Conservation (phyloP, 2,329 filamentous ascomycete species). For the Sarocladiaceae sp. region DNA sequence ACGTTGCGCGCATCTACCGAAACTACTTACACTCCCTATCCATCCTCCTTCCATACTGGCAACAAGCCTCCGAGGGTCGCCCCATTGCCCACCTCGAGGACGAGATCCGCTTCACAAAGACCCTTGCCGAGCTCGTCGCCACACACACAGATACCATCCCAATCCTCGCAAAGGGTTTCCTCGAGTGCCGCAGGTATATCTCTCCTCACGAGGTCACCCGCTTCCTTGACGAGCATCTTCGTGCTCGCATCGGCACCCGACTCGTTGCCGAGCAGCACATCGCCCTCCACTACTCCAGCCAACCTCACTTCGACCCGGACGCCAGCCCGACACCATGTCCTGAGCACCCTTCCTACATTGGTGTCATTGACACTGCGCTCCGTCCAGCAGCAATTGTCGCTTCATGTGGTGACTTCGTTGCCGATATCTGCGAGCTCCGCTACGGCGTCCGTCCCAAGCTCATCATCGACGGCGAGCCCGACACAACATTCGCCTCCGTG, state of each 20-base stretch:
- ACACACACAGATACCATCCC: slow-evolving; percentile 95
- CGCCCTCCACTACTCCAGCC: slow-evolving; percentile 68
- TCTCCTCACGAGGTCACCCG: slow-evolving; percentile 73
- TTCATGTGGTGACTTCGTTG: slow-evolving; percentile 81
- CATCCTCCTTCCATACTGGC: slow-evolving; percentile 74
- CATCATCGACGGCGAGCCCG: slow-evolving; percentile 75
- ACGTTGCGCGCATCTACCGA: slow-evolving; percentile 89
- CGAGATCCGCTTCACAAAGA: slow-evolving; percentile 85
- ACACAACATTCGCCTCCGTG: slow-evolving; percentile 86
- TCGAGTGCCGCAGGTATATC: slow-evolving; percentile 91
- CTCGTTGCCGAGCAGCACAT: slow-evolving; percentile 96
- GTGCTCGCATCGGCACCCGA: slow-evolving; percentile 87
- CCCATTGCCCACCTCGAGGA: slow-evolving; percentile 63
- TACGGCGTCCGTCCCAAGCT: slow-evolving; percentile 83
- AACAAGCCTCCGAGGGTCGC: slow-evolving; percentile 36
- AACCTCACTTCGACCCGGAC: slow-evolving; percentile 60
- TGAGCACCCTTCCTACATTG: slow-evolving; percentile 66
- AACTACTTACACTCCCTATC: slow-evolving; percentile 94
- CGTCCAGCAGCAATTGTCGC: slow-evolving; percentile 76
- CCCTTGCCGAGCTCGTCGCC: slow-evolving; percentile 89
- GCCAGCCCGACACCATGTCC: slow-evolving; percentile 44
- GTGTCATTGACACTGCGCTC: slow-evolving; percentile 88
- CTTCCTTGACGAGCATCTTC: slow-evolving; percentile 89
- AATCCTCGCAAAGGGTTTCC: slow-evolving; percentile 82
- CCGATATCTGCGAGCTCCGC: slow-evolving; percentile 92